Evolutionary conservation across 83 land plant genomes (phyloP), one percentile per base, ranked within the genome.

Genomic region (Picea abies): DNA sequence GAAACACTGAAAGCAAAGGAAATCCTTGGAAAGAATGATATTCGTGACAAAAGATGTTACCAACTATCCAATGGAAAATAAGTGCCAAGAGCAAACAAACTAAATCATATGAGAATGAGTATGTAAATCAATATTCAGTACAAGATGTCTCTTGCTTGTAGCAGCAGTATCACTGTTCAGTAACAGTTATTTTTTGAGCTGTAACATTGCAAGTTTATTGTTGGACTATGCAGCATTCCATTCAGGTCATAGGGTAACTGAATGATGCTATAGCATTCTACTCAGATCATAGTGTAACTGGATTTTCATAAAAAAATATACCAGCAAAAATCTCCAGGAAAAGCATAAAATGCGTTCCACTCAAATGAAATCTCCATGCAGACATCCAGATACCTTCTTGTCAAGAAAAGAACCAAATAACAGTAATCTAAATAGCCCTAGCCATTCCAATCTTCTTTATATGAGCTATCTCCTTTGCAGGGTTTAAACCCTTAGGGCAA

Each of bases 401-500:
- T 73, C 77, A 73, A 52, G 17, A 12, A 52, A 14, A 32, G 29
- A 67, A 10, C 14, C 4, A 25, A 32, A 23, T 1, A 67, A 25
- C 11, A 23, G 35, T 67, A 12, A 25, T 12, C 35, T 67, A 67
- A 25, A 67, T 67, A 67, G 12, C 70, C 29, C 79, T 82, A 19
- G 63, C 29, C 52, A 52, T 75, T 73, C 65, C 65, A 15, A 86
- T 83, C 68, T 83, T 68, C 76, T 90, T 92, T 70, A 92, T 88
- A 12, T 81, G 61, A 64, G 70, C 49, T 19, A 92, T 92, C 80
- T 92, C 91, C 90, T 83, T 87, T 64, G 92, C 97, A 70, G 95
- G 97, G 61, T 91, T 92, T 82, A 95, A 82, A 10, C 95, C 94
- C 80, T 95, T 95, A n/a, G 97, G 97, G 76, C 97, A 95, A 61